A percentile compares a stretch with the other conserved stretches of the same genome.
Evolutionary conservation across 306 rosid genomes (phyloP).

Genomic region (Senna siamea): DNA sequence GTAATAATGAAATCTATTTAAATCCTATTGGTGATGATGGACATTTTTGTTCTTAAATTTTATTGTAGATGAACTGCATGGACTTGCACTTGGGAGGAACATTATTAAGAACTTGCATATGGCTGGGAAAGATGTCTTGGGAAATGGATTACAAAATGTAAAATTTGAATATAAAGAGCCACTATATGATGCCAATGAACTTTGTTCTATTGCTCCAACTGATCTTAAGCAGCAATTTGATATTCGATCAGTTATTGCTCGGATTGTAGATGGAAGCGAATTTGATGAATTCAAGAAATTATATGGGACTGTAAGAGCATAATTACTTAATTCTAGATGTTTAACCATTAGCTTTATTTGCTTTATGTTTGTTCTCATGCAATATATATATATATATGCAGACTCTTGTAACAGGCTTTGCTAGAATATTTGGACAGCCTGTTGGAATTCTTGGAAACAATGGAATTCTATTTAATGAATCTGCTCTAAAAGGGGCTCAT

Average conservation of each 20-base stretch:
- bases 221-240: constrained; percentile 91
- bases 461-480: constrained; percentile 89
- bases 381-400: constrained; percentile 51
- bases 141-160: constrained; percentile 49
- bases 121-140: constrained; percentile 72
- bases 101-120: constrained; percentile 88
- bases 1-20: background rate
- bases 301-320: constrained; percentile 93
- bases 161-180: constrained; percentile 67
- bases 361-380: constrained; percentile 6
- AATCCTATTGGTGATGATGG: constrained; percentile 8
- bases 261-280: constrained; percentile 94
- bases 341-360: constrained; percentile 19
- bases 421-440: constrained; percentile 86
- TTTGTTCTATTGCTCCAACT: constrained; percentile 88
- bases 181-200: constrained; percentile 70
- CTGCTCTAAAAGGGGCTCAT: constrained; percentile 95
- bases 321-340: constrained; percentile 40
- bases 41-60: constrained; percentile 27
- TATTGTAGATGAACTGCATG: constrained; percentile 85
- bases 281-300: constrained; percentile 98
- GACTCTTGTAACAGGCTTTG: constrained; percentile 98
- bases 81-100: constrained; percentile 83
- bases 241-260: constrained; percentile 83
- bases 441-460: constrained; percentile 97